These are phyloP conservation scores for Metrosideros polymorpha DNA, from an alignment of 441 rosid genomes.

Conservation along the genomic window DNA sequence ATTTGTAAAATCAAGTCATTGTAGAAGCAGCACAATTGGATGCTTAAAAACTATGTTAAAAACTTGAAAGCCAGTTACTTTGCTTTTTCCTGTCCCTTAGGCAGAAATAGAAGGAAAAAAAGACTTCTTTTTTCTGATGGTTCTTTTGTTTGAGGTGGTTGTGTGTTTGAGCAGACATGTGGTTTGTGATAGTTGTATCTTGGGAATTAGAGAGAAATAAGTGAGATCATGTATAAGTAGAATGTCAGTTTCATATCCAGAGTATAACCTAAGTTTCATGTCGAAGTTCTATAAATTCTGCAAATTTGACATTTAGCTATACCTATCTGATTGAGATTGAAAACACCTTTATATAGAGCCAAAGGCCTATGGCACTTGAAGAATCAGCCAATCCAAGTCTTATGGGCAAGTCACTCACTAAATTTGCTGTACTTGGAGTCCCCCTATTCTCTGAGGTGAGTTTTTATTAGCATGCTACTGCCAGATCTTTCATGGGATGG, in stretches of 20 bases:
- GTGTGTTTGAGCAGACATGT: not conserved
- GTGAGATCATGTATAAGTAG: not conserved
- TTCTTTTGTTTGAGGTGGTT: not conserved
- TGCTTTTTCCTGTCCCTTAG: not conserved
- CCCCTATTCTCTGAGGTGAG: conserved; percentile 40
- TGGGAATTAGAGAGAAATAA: not conserved
- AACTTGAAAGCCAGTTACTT: not conserved
- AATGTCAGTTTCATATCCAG: not conserved
- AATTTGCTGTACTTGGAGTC: conserved; percentile 79
- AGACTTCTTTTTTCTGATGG: not conserved
- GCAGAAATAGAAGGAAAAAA: not conserved
- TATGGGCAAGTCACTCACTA: conserved; percentile 51
- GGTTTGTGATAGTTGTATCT: not conserved
- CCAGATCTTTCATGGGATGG: not conserved
- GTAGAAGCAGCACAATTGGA: not conserved
- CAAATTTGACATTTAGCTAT: conserved; percentile 3
- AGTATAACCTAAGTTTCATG: not conserved
- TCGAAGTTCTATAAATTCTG: not conserved
- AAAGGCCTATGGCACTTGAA: conserved; percentile 12
- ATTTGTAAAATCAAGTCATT: not conserved
- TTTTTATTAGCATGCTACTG: not conserved
- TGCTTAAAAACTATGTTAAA: not conserved
- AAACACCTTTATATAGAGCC: conserved; percentile 24
- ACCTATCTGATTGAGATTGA: conserved; percentile 29
- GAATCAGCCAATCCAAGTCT: conserved; percentile 37